Evolutionary conservation across 2,329 filamentous ascomycete species (phyloP).

Genomic region (Sporothrix sp.): DNA sequence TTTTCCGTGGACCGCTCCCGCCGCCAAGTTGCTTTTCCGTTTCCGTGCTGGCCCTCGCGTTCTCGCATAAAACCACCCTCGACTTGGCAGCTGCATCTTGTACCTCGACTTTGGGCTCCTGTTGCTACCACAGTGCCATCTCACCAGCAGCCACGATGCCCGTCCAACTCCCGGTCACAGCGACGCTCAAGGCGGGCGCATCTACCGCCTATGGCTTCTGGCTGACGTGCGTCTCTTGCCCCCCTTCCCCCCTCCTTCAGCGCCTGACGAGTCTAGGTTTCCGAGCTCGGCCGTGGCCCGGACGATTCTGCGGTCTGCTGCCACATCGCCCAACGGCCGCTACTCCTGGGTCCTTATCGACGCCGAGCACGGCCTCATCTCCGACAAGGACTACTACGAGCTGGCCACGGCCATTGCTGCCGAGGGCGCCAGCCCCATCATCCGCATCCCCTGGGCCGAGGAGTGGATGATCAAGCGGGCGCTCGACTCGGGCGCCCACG

Average conservation of each 20-base stretch:
- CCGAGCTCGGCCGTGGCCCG: constrained; percentile 15
- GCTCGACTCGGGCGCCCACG: constrained; percentile 50
- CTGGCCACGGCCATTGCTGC: constrained; percentile 28
- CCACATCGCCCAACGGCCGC: constrained; percentile 4
- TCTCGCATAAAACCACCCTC: no score
- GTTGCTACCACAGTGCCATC: not conserved
- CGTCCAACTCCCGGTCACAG: constrained; percentile 7
- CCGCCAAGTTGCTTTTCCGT: no score
- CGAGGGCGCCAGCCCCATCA: constrained; percentile 31
- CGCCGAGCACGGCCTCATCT: constrained; percentile 30
- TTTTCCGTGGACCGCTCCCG: no score
- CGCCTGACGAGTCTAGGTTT: constrained; percentile 10
- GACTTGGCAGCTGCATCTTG: no score
- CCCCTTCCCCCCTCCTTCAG: not conserved
- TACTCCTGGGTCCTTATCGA: constrained; percentile 29
- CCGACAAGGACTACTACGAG: constrained; percentile 29
- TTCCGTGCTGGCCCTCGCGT: no score
- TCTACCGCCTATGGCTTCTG: constrained; percentile 17
- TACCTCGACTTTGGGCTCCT: not conserved
- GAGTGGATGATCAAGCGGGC: constrained; percentile 54
- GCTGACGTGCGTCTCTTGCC: constrained; percentile 16
- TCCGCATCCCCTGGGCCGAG: constrained; percentile 44
- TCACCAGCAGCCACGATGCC: constrained; percentile 7
- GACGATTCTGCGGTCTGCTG: constrained; percentile 17
- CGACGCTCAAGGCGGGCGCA: not conserved